Percentiles rank a stretch among this genome's conserved stretches.
Conservation (phyloP, 371 early-diverging fungal species). For the Circinella minor region DNA sequence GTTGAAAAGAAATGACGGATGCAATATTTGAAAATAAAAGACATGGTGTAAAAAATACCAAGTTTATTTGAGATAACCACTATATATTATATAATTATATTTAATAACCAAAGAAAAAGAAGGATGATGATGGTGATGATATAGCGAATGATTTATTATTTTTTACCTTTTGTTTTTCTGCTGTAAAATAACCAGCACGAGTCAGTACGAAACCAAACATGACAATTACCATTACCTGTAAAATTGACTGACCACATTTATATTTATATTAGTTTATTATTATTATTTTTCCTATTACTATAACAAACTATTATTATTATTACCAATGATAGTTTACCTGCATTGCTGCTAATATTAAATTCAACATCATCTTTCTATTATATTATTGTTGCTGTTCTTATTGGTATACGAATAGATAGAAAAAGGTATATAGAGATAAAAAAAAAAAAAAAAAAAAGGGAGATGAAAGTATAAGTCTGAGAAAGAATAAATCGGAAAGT, state of each 20-base stretch:
- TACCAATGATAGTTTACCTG: not conserved
- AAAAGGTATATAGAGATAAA: too few relatives aligned
- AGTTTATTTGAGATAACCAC: constrained; percentile 64
- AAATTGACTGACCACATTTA: constrained; percentile 47
- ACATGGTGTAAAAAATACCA: constrained; percentile 72
- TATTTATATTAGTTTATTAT: not conserved
- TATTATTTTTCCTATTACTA: not conserved
- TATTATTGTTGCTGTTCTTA: too few relatives aligned
- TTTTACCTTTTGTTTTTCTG: constrained; percentile 63
- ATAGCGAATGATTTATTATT: too few relatives aligned
- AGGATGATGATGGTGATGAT: not conserved
- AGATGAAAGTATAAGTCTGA: too few relatives aligned
- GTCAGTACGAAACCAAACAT: constrained; percentile 56
- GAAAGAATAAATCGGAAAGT: too few relatives aligned
- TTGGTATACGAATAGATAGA: too few relatives aligned
- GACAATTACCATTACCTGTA: constrained; percentile 64
- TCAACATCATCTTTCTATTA: constrained; percentile 5
- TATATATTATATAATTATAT: constrained; percentile 14
- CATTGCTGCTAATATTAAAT: constrained; percentile 9
- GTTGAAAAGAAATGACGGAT: constrained; percentile 60
- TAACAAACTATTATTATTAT: not conserved
- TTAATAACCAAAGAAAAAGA: not conserved
- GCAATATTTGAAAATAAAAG: constrained; percentile 75
- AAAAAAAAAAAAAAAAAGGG: too few relatives aligned
- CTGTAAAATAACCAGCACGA: constrained; percentile 51